Base-by-base conservation (phyloP, 257 asterid genomes). In the Ehretia macrophylla region DNA sequence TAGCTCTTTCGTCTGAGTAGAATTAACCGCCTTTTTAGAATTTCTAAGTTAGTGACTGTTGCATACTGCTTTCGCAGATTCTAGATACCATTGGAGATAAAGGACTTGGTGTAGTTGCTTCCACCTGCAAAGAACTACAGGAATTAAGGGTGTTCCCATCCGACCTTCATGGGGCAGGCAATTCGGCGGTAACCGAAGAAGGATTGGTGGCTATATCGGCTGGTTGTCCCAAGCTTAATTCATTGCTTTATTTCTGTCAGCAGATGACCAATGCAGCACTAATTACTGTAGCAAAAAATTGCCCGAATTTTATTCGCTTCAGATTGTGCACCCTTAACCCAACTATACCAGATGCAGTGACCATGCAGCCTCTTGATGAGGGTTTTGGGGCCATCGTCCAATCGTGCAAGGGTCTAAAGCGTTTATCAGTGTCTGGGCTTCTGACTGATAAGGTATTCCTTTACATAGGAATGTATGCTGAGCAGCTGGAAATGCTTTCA, bases 371-470 rank as follows among this genome's bases (percentile, higher is more conserved):
- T 8, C 83, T 90, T 0, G 97, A 87, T 27, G 97, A 90, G 56
- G 96, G 96, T 39, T 90, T 85, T 59, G 97, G 97, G 59, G 96
- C 95, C 10, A 83, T 87, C n/a, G 95, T 85, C 18, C 87, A 83
- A 57, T 79, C 96, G 0, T 85, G 95, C 83, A 83, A 81, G 81
- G 90, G 93, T 60, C 86, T 90, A 46, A 90, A 81, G 63, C 77
- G 96, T 58, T 64, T 90, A 13, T 85, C 95, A 8, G 71, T 90
- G 39, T 85, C 96, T 0, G 96, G 95, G 37, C 94, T 76, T 49
- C 68, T 90, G 18, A 85, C 95, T 0, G 95, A 87, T 62, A 80
- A 77, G 68, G 66, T 87, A 10, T 86, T 90, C 75, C 83, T 81
- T 44, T 90, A 87, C 65, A 87, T 90, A 51, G 97, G 97, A 56